Evolutionary conservation across 768 basidiomycete genomes (phyloP).

Genomic region (Psilocybe tampanensis): DNA sequence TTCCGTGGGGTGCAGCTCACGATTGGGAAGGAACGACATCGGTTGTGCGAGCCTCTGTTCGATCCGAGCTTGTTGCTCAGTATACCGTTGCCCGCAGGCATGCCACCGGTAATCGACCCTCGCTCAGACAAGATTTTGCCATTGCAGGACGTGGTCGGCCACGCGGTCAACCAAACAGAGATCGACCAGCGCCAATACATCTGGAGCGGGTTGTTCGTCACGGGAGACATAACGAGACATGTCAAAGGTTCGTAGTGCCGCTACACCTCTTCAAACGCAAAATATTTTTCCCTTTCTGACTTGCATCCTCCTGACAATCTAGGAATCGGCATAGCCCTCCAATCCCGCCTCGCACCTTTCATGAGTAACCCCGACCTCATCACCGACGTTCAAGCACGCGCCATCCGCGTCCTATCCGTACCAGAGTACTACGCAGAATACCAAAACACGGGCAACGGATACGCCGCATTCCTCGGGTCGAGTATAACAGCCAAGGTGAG

Average conservation of each 20-base stretch:
- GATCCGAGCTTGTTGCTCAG: slow-evolving; percentile 62
- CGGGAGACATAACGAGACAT: slow-evolving; percentile 71
- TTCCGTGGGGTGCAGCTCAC: slow-evolving; percentile 74
- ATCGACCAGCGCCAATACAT: slow-evolving; percentile 69
- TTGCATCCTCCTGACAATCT: background rate
- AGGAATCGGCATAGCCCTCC: slow-evolving; percentile 72
- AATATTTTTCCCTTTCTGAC: background rate
- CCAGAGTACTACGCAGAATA: slow-evolving; percentile 94
- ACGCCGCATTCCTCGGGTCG: slow-evolving; percentile 79
- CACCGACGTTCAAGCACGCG: slow-evolving; percentile 73
- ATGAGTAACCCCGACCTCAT: slow-evolving; percentile 62
- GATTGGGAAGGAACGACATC: slow-evolving; percentile 85
- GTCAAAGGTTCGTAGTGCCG: slow-evolving; percentile 63
- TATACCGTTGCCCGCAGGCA: slow-evolving; percentile 27
- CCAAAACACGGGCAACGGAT: slow-evolving; percentile 79
- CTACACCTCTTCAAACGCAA: slow-evolving; percentile 1
- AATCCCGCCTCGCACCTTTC: slow-evolving; percentile 69
- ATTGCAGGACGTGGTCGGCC: slow-evolving; percentile 69
- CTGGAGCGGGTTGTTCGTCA: slow-evolving; percentile 80
- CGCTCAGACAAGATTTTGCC: slow-evolving; percentile 35
- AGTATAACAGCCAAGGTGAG: slow-evolving; percentile 85
- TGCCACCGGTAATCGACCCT: slow-evolving; percentile 13
- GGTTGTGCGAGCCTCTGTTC: slow-evolving; percentile 90
- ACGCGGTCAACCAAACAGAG: slow-evolving; percentile 62
- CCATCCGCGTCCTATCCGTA: slow-evolving; percentile 61